Base-by-base conservation (phyloP, 2,329 filamentous ascomycete species). In the Alternaria gansuensis region DNA sequence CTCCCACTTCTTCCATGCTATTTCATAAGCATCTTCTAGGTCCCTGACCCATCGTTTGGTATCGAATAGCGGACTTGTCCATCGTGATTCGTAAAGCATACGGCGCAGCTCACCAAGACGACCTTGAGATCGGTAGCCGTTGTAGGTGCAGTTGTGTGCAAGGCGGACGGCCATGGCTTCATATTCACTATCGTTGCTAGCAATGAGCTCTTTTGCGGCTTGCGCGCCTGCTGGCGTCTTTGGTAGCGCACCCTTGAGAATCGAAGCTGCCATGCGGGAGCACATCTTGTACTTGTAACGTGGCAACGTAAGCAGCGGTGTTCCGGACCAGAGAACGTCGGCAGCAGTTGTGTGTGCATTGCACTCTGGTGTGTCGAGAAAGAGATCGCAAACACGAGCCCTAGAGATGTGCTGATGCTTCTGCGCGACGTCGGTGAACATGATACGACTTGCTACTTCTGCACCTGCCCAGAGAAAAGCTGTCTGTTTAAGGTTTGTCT, bases 261-360 rank as follows among this genome's bases (percentile, higher is more conserved):
- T 98, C 10, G 92, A 97, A 6, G 95, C 93, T 6, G 94, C 95
- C 90, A 99, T 99, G 53, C 95, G 90, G 41, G 92, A 96, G 78
- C 95, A 99, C 95, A 99, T 99, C 79, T 99, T 99, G 80, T 97
- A 97, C 50, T 90, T 87, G 77, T 98, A 97, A 34, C 95, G 87
- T 10, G 95, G 93, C 29, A 95, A 83, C 0, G 95, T 99, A 28
- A 99, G 83, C 23, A 99, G 82, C 5, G 95, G 95, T 0, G 95
- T 98, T 68, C 93, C 96, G 51, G 91, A 96, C 95, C 95, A 99
- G 6, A 99, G 83, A 1, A 98, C 90, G 72, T 99, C 95, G 11
- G 95, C 96, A 2, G 95, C 95, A 1, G 95, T 99, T 1, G 95
- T 99, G 77, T 99, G 95, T 1, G 93, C 95, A 73, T 99, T 99